phyloP scores from a whole-genome alignment of 169 alveolate species.

The Plasmodium relictum region DNA sequence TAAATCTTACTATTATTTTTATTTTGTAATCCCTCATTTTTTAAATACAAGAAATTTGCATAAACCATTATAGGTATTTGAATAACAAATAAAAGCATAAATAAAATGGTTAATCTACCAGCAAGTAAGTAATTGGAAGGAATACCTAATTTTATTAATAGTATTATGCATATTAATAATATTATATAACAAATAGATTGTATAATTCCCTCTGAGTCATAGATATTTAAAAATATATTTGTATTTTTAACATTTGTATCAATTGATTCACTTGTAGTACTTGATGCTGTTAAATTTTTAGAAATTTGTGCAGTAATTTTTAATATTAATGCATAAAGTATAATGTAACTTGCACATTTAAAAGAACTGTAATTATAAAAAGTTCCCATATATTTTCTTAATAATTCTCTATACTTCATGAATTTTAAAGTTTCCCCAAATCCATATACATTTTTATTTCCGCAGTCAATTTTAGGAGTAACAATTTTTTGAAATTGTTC shows the following conservation, averaged over 20 bases:
- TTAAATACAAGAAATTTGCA: slow-evolving; percentile 28
- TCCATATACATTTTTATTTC: slow-evolving; percentile 56
- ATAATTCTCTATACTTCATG: slow-evolving; percentile 85
- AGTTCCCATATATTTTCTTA: slow-evolving; percentile 80
- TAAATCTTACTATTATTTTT: not conserved
- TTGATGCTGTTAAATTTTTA: slow-evolving; percentile 63
- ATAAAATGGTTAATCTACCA: slow-evolving; percentile 70
- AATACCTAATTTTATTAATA: slow-evolving; percentile 48
- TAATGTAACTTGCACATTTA: slow-evolving; percentile 64
- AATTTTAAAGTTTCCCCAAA: slow-evolving; percentile 80
- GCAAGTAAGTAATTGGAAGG: slow-evolving; percentile 68
- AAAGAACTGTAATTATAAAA: slow-evolving; percentile 69
- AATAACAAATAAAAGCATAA: slow-evolving; percentile 42
- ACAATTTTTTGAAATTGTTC: not conserved
- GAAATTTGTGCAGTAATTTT: slow-evolving; percentile 78
- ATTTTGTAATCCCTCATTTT: slow-evolving; percentile 1
- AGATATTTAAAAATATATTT: slow-evolving; percentile 44
- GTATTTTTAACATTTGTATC: slow-evolving; percentile 45
- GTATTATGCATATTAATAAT: slow-evolving; percentile 25
- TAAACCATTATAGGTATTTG: slow-evolving; percentile 60
- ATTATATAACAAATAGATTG: slow-evolving; percentile 40
- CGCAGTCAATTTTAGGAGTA: slow-evolving; percentile 3
- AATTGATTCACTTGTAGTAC: not conserved
- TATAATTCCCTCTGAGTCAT: slow-evolving; percentile 53
- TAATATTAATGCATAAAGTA: slow-evolving; percentile 70